Evolutionary conservation across 192 early-diverging fungal species (phyloP).

Genomic region (Backusella australiensis): DNA sequence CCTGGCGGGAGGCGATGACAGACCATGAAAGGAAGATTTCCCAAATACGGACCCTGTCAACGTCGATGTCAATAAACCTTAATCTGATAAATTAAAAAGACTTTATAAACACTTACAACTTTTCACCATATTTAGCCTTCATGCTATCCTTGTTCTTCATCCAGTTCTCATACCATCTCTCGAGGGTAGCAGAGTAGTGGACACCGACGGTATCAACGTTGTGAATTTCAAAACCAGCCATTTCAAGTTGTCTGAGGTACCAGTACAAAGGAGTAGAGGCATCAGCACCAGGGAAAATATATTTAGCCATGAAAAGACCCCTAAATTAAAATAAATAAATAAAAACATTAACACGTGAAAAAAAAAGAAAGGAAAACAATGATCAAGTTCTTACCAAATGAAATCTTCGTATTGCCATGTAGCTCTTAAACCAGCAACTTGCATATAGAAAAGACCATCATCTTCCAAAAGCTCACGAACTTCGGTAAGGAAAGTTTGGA

Average conservation of each 20-base stretch:
- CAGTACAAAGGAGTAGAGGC: conserved; percentile 95
- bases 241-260: conserved; percentile 92
- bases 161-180: conserved; percentile 99
- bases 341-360: conserved; percentile 1
- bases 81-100: too few species aligned
- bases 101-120: conserved; percentile 56
- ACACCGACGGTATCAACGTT: conserved; percentile 89
- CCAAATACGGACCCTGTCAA: conserved; percentile 73
- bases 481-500: conserved; percentile 86
- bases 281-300: conserved; percentile 98
- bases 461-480: conserved; percentile 94
- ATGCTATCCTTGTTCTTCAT: conserved; percentile 88
- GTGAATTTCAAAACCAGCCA: conserved; percentile 91
- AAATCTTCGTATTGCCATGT: conserved; percentile 65
- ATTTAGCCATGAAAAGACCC: conserved; percentile 99
- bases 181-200: conserved; percentile 96
- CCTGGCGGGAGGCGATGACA: conserved; percentile 93
- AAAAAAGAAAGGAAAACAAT: not conserved
- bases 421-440: conserved; percentile 92
- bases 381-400: conserved; percentile 42
- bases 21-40: conserved; percentile 99
- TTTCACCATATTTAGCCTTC: conserved; percentile 80
- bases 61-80: not conserved
- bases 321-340: conserved; percentile 23
- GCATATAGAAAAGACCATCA: conserved; percentile 97